Conservation (phyloP, 768 basidiomycete genomes). For the Aureoboletus auriporus region DNA sequence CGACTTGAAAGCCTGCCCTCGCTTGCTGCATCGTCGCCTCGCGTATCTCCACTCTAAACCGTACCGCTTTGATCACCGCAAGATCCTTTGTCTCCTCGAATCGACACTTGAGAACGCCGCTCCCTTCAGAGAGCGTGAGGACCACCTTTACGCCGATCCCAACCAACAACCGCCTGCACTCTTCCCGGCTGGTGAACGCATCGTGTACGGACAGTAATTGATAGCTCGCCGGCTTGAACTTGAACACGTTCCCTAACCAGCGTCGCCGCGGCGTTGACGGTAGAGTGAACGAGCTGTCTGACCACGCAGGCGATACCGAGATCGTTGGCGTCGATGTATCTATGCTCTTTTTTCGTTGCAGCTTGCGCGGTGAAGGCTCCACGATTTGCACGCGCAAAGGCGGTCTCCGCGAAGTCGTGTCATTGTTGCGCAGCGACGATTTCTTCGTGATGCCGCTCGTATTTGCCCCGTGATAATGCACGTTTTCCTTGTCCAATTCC, state of each 20-base stretch:
- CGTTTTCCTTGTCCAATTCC: slow-evolving; percentile 61
- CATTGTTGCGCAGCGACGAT: slow-evolving; percentile 40
- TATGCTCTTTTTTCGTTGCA: slow-evolving; percentile 26
- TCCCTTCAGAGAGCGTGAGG: slow-evolving; percentile 58
- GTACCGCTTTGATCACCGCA: slow-evolving; percentile 59
- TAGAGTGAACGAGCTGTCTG: slow-evolving; percentile 43
- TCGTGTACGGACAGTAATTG: slow-evolving; percentile 56
- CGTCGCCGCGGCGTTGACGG: slow-evolving; percentile 48
- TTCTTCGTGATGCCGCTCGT: slow-evolving; percentile 33
- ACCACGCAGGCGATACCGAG: slow-evolving; percentile 39
- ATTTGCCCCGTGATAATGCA: not conserved
- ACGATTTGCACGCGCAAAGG: slow-evolving; percentile 48
- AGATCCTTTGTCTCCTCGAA: slow-evolving; percentile 63
- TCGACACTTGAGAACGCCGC: slow-evolving; percentile 72
- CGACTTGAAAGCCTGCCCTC: slow-evolving; percentile 49
- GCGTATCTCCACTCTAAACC: slow-evolving; percentile 80
- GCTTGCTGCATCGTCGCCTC: slow-evolving; percentile 36
- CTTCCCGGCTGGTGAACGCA: slow-evolving; percentile 61
- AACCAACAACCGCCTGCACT: slow-evolving; percentile 71
- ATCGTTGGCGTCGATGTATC: slow-evolving; percentile 14
- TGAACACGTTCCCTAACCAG: slow-evolving; percentile 90
- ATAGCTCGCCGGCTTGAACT: slow-evolving; percentile 66
- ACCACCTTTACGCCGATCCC: slow-evolving; percentile 66
- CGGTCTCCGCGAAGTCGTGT: slow-evolving; percentile 11
- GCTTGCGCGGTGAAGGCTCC: slow-evolving; percentile 42